Base-by-base conservation (phyloP, 345 rosid genomes). In the Boechera retrofracta region DNA sequence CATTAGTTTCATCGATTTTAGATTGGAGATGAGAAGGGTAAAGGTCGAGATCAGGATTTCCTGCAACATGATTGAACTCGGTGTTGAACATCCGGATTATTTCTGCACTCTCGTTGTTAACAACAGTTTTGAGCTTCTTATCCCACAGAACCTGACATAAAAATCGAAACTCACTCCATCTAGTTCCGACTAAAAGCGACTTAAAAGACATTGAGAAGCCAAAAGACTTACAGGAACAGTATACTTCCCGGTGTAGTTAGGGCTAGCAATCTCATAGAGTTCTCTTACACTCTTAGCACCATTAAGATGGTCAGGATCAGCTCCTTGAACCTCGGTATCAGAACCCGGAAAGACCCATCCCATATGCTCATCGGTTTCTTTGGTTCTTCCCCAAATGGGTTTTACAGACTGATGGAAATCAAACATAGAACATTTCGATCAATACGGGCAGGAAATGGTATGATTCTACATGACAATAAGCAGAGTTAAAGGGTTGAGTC, bases 301-400 rank as follows among this genome's bases (percentile, higher is more conserved):
- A 81, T 88, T 89, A 29, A 90, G 80, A 77, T 83, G 77, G 76
- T 91, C 92, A 11, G 89, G 90, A 32, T 82, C 92, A 80, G 98
- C 94, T 80, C 88, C 98, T 10, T 80, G 83, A 63, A 89, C 92
- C 81, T 93, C 95, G 0, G 85, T 71, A 18, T 79, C 74, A 10
- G 87, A 80, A 45, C 81, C 68, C 15, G 94, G 89, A 62, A 94
- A 94, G 36, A 94, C 86, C 97, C 98, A 94, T 71, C 98, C 95
- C 87, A 85, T 89, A 77, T 91, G 97, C 66, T 90, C 93, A 79
- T 91, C 98, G 0, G 60, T 82, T 36, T 89, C 94, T 70, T 89
- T 91, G 10, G 98, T 94, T 85, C 85, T 87, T 79, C 81, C 96
- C 98, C 98, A 94, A 68, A 83, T 86, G 21, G 97, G 93, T 59